phyloP scores from a whole-genome alignment of 1,284 basidiomycete genomes.

The Ganoderma resinaceum region DNA sequence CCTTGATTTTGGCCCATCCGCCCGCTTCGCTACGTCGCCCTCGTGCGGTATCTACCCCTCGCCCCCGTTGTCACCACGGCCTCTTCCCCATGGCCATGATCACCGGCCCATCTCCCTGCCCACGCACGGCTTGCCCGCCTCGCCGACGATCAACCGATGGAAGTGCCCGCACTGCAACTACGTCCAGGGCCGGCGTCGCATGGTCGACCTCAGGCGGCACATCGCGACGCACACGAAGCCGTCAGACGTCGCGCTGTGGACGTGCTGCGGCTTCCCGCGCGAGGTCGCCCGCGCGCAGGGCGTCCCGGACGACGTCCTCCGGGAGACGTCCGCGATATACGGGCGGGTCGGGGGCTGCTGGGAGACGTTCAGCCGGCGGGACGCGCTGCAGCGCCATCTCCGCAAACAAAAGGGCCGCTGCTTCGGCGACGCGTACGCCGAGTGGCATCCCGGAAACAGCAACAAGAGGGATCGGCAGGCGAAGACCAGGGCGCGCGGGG shows the following conservation, averaged over 20 bases:
- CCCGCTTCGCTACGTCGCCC: background rate
- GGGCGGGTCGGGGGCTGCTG: constrained; percentile 51
- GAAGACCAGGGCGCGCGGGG: background rate
- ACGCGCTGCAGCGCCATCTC: constrained; percentile 64
- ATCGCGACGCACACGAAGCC: constrained; percentile 10
- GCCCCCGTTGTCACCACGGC: background rate
- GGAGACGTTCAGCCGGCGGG: constrained; percentile 58
- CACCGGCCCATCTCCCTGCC: background rate
- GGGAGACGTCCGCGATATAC: background rate
- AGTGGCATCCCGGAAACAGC: constrained; percentile 5
- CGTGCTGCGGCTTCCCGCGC: constrained; percentile 13
- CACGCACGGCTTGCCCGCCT: background rate
- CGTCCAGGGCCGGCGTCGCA: constrained; percentile 11
- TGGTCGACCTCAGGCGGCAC: constrained; percentile 12
- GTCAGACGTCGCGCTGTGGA: constrained; percentile 5
- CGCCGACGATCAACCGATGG: background rate
- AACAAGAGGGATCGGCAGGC: background rate
- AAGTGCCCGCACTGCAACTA: constrained; percentile 12
- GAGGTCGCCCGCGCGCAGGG: background rate
- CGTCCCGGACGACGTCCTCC: constrained; percentile 3
- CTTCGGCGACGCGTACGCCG: constrained; percentile 38
- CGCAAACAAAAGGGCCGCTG: constrained; percentile 52
- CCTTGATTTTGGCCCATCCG: background rate
- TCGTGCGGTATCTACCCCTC: background rate
- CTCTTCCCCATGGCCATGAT: background rate